A percentile compares a stretch with the other conserved stretches of the same genome.
Evolutionary conservation across 106 monocot genomes (phyloP).

Genomic region (Dioscorea dumetorum): DNA sequence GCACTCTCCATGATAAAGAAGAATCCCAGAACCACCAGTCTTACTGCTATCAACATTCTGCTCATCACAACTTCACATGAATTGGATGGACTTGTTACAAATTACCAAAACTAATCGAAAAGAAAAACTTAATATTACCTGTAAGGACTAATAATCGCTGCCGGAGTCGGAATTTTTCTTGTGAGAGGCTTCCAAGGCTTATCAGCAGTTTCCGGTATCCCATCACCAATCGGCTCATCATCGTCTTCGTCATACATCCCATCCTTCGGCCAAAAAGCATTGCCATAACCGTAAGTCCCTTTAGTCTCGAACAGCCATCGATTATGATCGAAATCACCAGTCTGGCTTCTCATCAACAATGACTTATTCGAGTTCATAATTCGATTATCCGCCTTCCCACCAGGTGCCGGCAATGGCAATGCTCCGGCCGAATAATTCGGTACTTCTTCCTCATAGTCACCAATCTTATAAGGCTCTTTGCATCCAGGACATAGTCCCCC

Average conservation of each 20-base stretch:
- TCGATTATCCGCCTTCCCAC: conserved; percentile 22
- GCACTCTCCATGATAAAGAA: conserved; percentile 66
- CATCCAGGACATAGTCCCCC: conserved; percentile 45
- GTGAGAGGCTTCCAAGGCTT: conserved; percentile 83
- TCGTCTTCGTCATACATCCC: conserved; percentile 27
- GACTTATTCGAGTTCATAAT: conserved; percentile 53
- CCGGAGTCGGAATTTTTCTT: conserved; percentile 43
- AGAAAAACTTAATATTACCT: conserved; percentile 8
- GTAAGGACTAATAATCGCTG: conserved; percentile 55
- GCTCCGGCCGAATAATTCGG: conserved; percentile 20
- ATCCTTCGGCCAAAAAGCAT: conserved; percentile 53
- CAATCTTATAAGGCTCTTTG: conserved; percentile 53
- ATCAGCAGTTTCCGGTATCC: conserved; percentile 24
- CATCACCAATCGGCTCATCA: conserved; percentile 17
- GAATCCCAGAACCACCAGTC: conserved; percentile 45
- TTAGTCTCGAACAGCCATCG: conserved; percentile 75
- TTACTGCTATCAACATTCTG: conserved; percentile 38
- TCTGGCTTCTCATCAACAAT: conserved; percentile 56
- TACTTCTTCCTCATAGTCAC: conserved; percentile 24
- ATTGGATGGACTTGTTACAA: not conserved
- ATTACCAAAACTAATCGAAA: not conserved
- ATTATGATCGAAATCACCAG: conserved; percentile 75
- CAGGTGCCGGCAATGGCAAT: conserved; percentile 19
- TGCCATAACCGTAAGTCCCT: conserved; percentile 73
- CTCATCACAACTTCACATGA: not conserved